Percentiles rank a stretch among this genome's conserved stretches.
These are phyloP conservation scores for Clonostachys rosea DNA, from an alignment of 2,329 filamentous ascomycete species.

Conservation along the genomic window DNA sequence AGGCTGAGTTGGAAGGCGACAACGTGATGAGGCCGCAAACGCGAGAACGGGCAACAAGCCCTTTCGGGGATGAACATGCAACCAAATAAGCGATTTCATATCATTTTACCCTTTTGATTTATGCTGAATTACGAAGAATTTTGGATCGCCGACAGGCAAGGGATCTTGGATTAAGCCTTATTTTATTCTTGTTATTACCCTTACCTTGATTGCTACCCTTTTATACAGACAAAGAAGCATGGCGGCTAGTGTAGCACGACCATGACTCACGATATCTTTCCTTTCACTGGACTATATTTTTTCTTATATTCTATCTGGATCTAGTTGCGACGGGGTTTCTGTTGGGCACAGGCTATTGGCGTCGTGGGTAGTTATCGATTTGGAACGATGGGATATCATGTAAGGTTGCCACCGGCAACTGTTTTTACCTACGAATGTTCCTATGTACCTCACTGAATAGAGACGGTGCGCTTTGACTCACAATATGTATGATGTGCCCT, in stretches of 20 bases:
- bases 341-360: not conserved
- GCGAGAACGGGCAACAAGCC: constrained; percentile 31
- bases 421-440: not conserved
- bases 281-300: not conserved
- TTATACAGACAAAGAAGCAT: too few relatives aligned
- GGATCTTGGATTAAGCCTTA: not conserved
- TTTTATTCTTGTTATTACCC: not conserved
- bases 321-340: not conserved
- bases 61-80: constrained; percentile 55
- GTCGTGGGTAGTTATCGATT: constrained; percentile 1
- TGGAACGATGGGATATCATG: constrained; percentile 3
- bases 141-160: too few relatives aligned
- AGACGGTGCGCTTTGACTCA: not conserved
- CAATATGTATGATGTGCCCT: too few relatives aligned
- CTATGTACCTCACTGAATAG: constrained; percentile 1
- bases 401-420: not conserved
- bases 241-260: too few relatives aligned
- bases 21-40: constrained; percentile 11
- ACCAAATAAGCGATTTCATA: constrained; percentile 31
- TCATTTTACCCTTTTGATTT: not conserved
- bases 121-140: not conserved
- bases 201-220: not conserved
- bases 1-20: constrained; percentile 39
- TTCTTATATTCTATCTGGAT: not conserved
- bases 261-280: not conserved